phyloP scores from a whole-genome alignment of 768 basidiomycete species.

The Agaricus subrufescens region DNA sequence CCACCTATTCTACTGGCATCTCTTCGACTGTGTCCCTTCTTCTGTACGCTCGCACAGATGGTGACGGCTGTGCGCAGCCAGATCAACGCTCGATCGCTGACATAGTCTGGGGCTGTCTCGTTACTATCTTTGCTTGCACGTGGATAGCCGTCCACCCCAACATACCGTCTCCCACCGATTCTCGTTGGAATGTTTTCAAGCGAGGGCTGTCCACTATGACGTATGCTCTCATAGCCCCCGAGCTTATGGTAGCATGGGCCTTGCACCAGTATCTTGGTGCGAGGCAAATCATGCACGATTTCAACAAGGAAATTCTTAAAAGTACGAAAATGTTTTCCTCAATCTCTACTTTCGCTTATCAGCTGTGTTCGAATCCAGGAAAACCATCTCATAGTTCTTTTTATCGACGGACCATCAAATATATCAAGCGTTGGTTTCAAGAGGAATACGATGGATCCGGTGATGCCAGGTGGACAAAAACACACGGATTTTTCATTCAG shows the following conservation, averaged over 20 bases:
- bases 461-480: constrained; percentile 10
- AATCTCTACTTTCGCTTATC: not conserved
- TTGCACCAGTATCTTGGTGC: constrained; percentile 7
- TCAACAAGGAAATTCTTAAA: not conserved
- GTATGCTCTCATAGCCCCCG: constrained; percentile 1
- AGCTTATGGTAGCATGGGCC: constrained; percentile 7
- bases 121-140: constrained; percentile 9
- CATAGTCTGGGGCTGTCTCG: constrained; percentile 9
- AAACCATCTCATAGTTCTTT: not conserved
- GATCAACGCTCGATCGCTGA: not conserved
- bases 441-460: not conserved
- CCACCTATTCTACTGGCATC: not conserved
- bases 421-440: not conserved
- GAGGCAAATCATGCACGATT: not conserved
- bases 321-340: not conserved
- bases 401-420: not conserved
- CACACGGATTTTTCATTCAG: constrained; percentile 12
- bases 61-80: not conserved
- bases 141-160: constrained; percentile 12
- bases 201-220: not conserved
- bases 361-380: not conserved
- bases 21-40: not conserved
- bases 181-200: constrained; percentile 1
- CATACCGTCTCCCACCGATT: not conserved
- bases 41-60: not conserved